Evolutionary conservation across 768 basidiomycete genomes (phyloP).

Genomic region (Rhodotorula diobovata): DNA sequence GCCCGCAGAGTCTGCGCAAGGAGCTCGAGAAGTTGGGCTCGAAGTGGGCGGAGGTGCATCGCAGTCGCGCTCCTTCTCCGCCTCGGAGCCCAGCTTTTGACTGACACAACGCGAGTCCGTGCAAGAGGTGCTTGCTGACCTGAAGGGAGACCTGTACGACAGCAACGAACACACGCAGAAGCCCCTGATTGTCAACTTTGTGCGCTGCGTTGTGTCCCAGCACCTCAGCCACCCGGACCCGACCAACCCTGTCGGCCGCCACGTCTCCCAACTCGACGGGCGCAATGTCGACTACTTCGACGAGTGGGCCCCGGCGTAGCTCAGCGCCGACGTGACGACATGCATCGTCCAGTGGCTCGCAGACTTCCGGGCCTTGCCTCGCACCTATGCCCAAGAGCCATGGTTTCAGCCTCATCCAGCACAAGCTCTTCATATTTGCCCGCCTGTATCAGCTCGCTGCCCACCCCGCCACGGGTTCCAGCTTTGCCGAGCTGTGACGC

Average conservation of each 20-base stretch:
- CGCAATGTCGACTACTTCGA: background rate
- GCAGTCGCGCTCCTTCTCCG: too few species aligned
- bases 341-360: background rate
- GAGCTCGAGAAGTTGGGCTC: background rate
- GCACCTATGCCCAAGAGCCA: background rate
- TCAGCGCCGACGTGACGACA: background rate
- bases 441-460: background rate
- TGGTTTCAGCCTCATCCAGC: background rate
- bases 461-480: background rate
- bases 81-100: background rate
- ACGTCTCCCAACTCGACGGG: background rate
- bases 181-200: background rate
- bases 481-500: background rate
- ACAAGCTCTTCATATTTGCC: background rate
- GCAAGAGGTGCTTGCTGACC: background rate
- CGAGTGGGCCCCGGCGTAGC: too few species aligned
- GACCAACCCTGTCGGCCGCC: too few species aligned
- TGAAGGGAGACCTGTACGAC: background rate
- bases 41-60: too few species aligned
- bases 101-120: background rate
- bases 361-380: background rate
- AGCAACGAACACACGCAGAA: background rate
- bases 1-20: background rate
- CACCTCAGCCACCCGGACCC: background rate
- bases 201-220: background rate